These are phyloP conservation scores for Linnemannia hyalina DNA, from an alignment of 192 early-diverging fungal genomes.

Conservation along the genomic window DNA sequence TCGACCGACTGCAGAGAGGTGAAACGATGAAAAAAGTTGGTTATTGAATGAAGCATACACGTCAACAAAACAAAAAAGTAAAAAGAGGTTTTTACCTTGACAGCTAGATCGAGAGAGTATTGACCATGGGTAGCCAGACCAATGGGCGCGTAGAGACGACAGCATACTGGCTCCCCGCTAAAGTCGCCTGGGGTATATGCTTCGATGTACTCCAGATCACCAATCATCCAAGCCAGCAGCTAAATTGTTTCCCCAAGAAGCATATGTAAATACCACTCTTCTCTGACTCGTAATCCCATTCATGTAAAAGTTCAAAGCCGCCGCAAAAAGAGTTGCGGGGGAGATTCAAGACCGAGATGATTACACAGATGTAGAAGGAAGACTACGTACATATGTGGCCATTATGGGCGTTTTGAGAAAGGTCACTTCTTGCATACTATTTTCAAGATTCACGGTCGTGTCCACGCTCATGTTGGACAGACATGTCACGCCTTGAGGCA, in stretches of 20 bases:
- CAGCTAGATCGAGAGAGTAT: conserved; percentile 53
- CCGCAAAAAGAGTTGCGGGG: background rate
- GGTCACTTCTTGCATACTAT: conserved; percentile 42
- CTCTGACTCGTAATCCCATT: background rate
- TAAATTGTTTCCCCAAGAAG: conserved; percentile 45
- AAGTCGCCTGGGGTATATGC: conserved; percentile 45
- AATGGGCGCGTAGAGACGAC: conserved; percentile 63
- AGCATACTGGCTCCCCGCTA: conserved; percentile 54
- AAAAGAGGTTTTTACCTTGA: conserved; percentile 17
- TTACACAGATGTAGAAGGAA: background rate
- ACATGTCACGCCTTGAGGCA: conserved; percentile 55
- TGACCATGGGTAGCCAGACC: conserved; percentile 49
- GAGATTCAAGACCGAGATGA: background rate
- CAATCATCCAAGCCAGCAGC: conserved; percentile 67
- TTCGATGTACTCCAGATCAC: conserved; percentile 62
- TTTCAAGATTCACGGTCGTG: conserved; percentile 19
- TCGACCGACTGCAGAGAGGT: conserved; percentile 31
- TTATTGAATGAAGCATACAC: background rate
- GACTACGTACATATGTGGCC: conserved; percentile 45
- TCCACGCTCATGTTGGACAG: conserved; percentile 66
- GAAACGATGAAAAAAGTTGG: background rate
- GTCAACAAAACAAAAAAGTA: background rate
- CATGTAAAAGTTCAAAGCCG: background rate
- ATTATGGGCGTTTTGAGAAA: conserved; percentile 56
- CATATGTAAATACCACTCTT: background rate